A percentile compares a stretch with the other conserved stretches of the same genome.
These are phyloP conservation scores for Chalciporus piperatus DNA, from an alignment of 768 basidiomycete species.

Conservation along the genomic window DNA sequence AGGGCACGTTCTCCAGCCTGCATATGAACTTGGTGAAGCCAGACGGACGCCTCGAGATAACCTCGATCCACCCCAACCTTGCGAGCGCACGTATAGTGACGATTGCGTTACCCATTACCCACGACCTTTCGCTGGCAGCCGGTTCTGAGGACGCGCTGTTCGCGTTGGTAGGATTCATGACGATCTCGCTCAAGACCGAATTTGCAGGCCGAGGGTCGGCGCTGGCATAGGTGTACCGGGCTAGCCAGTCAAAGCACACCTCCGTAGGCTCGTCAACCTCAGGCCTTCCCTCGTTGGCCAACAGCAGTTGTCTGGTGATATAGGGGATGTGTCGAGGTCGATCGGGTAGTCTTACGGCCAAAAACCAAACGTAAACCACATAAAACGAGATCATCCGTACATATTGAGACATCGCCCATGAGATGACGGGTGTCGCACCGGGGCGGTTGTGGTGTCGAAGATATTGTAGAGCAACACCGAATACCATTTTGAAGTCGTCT, in stretches of 20 bases:
- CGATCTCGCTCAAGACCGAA: constrained; percentile 74
- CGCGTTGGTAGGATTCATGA: constrained; percentile 54
- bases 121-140: constrained; percentile 62
- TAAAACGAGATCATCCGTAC: constrained; percentile 88
- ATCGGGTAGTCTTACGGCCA: constrained; percentile 79
- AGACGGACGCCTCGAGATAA: constrained; percentile 81
- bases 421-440: constrained; percentile 56
- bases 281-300: constrained; percentile 75
- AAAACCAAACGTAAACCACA: constrained; percentile 93
- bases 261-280: constrained; percentile 87
- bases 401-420: constrained; percentile 88
- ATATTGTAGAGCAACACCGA: constrained; percentile 91
- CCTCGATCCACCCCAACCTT: constrained; percentile 84
- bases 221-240: constrained; percentile 90
- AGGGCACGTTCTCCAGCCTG: constrained; percentile 83
- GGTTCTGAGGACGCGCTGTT: constrained; percentile 36
- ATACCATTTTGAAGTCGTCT: constrained; percentile 87
- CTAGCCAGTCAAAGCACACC: constrained; percentile 97
- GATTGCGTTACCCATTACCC: constrained; percentile 83
- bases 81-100: constrained; percentile 76
- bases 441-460: constrained; percentile 84
- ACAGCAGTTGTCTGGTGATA: constrained; percentile 81
- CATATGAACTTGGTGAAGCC: constrained; percentile 85
- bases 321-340: constrained; percentile 78
- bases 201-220: constrained; percentile 87